phyloP scores from a whole-genome alignment of 305 asterid species.

The Salvia sclarea region DNA sequence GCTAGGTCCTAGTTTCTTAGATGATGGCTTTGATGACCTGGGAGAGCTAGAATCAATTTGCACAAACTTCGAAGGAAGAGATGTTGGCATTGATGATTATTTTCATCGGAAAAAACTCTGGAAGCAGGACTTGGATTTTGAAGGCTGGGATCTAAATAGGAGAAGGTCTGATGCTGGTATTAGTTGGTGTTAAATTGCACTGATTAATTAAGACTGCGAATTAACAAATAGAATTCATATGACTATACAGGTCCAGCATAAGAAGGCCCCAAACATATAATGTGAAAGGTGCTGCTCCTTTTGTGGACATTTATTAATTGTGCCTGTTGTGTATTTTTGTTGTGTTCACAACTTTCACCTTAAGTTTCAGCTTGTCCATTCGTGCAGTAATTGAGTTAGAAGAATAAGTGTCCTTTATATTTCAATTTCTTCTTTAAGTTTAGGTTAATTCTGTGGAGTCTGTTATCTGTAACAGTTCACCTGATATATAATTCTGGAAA shows the following conservation, averaged over 20 bases:
- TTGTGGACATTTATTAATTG: conserved; percentile 16
- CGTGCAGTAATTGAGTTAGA: conserved; percentile 19
- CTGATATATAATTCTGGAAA: not conserved
- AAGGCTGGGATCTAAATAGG: conserved; percentile 45
- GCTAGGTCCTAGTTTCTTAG: conserved; percentile 47
- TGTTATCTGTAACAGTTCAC: conserved; percentile 14
- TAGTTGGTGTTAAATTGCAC: conserved; percentile 1
- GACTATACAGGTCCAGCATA: too few relatives aligned
- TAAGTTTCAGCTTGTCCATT: conserved; percentile 8
- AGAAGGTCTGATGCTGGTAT: conserved; percentile 42
- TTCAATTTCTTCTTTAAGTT: not conserved
- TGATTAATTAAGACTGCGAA: conserved; percentile 5
- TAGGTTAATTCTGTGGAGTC: not conserved
- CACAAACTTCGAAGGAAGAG: conserved; percentile 39
- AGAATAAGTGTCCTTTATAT: not conserved
- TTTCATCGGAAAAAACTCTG: conserved; percentile 36
- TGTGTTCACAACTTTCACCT: conserved; percentile 9
- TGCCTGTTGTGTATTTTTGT: not conserved
- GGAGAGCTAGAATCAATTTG: conserved; percentile 40
- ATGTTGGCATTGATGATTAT: conserved; percentile 45
- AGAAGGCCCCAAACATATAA: too few relatives aligned
- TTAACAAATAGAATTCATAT: too few relatives aligned
- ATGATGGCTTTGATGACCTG: conserved; percentile 40
- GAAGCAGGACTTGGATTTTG: conserved; percentile 41
- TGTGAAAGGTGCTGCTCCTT: conserved; percentile 27